Evolutionary conservation across 2,329 filamentous ascomycete species (phyloP).

Genomic region (Aspergillus sp.): DNA sequence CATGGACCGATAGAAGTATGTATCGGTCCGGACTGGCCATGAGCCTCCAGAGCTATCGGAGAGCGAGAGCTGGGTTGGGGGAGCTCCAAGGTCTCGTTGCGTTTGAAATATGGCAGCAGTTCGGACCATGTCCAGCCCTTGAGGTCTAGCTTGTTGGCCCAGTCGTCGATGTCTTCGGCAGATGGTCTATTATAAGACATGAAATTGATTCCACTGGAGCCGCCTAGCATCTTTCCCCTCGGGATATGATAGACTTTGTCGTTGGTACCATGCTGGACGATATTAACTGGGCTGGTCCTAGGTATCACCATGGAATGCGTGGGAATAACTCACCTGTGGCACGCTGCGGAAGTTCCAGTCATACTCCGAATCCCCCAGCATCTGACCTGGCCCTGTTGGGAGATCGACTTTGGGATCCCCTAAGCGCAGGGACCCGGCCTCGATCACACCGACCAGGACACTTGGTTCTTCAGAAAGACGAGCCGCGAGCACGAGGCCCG

Average conservation of each 20-base stretch:
- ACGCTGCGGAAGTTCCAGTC: constrained; percentile 24
- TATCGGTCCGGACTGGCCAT: background rate
- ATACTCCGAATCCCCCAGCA: constrained; percentile 31
- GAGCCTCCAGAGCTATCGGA: background rate
- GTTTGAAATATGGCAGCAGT: background rate
- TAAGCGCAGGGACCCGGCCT: constrained; percentile 39
- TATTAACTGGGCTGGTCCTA: too few species aligned
- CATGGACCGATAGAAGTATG: background rate
- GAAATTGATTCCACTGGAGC: constrained; percentile 35
- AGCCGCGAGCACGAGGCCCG: constrained; percentile 45
- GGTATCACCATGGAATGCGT: too few species aligned
- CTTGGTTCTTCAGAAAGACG: constrained; percentile 43
- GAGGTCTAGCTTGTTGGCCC: constrained; percentile 28
- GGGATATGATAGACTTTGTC: constrained; percentile 21
- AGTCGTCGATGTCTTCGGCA: constrained; percentile 29
- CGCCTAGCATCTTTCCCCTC: constrained; percentile 33
- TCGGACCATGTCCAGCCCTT: constrained; percentile 24
- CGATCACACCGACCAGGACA: constrained; percentile 43
- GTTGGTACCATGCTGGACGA: constrained; percentile 23
- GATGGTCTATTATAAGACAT: constrained; percentile 43
- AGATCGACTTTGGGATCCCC: constrained; percentile 27
- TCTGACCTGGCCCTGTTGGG: constrained; percentile 20
- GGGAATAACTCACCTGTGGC: constrained; percentile 13
- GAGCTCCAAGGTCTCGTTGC: background rate
- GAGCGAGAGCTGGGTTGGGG: too few species aligned